Conservation (phyloP, 192 early-diverging fungal species). For the Podila minutissima region DNA sequence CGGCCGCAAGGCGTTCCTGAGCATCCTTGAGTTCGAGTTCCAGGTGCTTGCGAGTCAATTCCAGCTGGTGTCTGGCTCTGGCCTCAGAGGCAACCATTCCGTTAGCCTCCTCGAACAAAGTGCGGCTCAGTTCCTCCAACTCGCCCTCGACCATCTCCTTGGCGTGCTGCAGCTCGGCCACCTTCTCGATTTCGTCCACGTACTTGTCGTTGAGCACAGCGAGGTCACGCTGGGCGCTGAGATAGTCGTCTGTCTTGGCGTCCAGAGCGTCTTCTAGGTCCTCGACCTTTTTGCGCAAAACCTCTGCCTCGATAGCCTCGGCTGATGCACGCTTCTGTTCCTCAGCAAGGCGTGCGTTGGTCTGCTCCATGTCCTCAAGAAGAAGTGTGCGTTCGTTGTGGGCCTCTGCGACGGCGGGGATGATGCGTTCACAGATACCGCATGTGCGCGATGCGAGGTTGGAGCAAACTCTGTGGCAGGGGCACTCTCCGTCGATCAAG, state of each 20-base stretch:
- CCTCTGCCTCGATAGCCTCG: conserved; percentile 65
- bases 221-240: conserved; percentile 71
- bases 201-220: conserved; percentile 80
- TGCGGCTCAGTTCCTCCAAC: conserved; percentile 92
- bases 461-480: conserved; percentile 39
- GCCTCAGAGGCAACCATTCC: conserved; percentile 91
- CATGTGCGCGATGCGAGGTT: conserved; percentile 20
- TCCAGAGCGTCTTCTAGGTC: conserved; percentile 75
- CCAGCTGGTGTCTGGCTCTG: conserved; percentile 63
- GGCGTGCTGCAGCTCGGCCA: conserved; percentile 88
- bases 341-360: conserved; percentile 60
- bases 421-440: conserved; percentile 47
- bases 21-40: conserved; percentile 79
- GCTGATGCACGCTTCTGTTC: conserved; percentile 63
- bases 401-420: conserved; percentile 52
- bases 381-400: conserved; percentile 55
- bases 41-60: conserved; percentile 64
- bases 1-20: conserved; percentile 70
- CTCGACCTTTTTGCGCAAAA: conserved; percentile 66
- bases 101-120: conserved; percentile 96
- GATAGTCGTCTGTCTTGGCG: conserved; percentile 75
- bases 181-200: conserved; percentile 86
- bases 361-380: conserved; percentile 62
- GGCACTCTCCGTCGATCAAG: conserved; percentile 30
- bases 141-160: conserved; percentile 95